A percentile compares a stretch with the other conserved stretches of the same genome.
Conservation (phyloP, 352 stramenopile species). For the Phytophthora vignae region DNA sequence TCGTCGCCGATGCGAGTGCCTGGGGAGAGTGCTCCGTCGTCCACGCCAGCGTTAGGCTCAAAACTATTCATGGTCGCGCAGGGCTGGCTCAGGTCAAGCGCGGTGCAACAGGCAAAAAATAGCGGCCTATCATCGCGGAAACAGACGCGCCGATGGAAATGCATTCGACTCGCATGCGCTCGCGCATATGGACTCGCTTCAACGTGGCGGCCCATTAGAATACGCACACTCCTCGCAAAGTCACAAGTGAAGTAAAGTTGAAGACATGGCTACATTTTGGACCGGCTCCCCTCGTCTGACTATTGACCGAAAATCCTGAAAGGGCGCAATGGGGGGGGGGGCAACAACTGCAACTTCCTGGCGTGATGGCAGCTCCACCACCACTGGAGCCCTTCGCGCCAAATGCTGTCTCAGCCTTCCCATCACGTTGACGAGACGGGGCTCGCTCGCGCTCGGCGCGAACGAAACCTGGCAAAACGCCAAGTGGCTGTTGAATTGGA, state of each 20-base stretch:
- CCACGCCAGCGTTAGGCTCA: too few species aligned
- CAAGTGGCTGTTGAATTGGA: conserved; percentile 6
- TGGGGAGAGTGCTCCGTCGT: too few species aligned
- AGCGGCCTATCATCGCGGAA: conserved; percentile 11
- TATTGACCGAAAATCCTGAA: conserved; percentile 23
- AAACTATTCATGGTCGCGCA: not conserved
- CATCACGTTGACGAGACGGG: not conserved
- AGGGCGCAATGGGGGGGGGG: conserved; percentile 5
- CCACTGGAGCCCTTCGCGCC: not conserved
- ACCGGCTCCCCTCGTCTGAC: conserved; percentile 11
- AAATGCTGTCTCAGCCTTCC: conserved; percentile 10
- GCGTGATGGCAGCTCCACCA: not conserved
- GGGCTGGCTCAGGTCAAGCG: not conserved
- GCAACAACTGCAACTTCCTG: too few species aligned
- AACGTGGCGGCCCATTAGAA: not conserved
- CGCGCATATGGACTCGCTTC: not conserved
- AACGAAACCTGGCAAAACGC: conserved; percentile 17
- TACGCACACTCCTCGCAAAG: conserved; percentile 1
- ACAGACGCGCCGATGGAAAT: conserved; percentile 1
- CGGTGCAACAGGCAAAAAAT: conserved; percentile 29
- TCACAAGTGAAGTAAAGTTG: too few species aligned
- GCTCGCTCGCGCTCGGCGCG: not conserved
- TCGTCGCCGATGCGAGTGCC: not conserved
- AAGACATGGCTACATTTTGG: conserved; percentile 23
- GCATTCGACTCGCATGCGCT: too few species aligned